These are phyloP conservation scores for Circinella umbellata DNA, from an alignment of 371 early-diverging fungal species.

Conservation along the genomic window DNA sequence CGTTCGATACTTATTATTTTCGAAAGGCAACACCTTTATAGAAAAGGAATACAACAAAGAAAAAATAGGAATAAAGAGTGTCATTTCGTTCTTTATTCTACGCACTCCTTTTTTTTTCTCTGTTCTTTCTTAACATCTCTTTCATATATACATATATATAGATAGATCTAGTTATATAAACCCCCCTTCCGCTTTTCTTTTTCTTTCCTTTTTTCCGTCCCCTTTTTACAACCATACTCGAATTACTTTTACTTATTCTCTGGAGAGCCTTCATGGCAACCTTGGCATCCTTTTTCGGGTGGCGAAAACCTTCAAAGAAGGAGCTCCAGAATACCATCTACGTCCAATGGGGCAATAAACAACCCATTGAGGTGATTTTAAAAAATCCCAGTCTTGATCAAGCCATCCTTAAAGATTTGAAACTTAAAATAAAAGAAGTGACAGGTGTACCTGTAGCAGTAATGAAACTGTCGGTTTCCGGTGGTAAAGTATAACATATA, in stretches of 20 bases:
- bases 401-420: constrained; percentile 44
- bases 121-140: too few relatives aligned
- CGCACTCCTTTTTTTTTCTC: too few relatives aligned
- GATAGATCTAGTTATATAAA: too few relatives aligned
- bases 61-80: too few relatives aligned
- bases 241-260: constrained; percentile 18
- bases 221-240: constrained; percentile 8
- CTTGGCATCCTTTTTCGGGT: constrained; percentile 44
- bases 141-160: too few relatives aligned
- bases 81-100: too few relatives aligned
- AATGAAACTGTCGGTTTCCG: constrained; percentile 50
- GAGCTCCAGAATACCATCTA: constrained; percentile 38
- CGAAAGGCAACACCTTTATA: too few relatives aligned
- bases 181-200: background rate
- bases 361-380: constrained; percentile 37
- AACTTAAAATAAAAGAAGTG: constrained; percentile 43
- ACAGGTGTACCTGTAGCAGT: constrained; percentile 52
- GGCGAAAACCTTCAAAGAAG: constrained; percentile 37
- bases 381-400: constrained; percentile 41
- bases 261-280: constrained; percentile 34
- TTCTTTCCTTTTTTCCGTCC: background rate
- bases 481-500: constrained; percentile 33
- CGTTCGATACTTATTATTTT: too few relatives aligned
- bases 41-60: too few relatives aligned
- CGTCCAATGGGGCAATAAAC: constrained; percentile 40